Conservation (phyloP, 352 stramenopile genomes). For the Labyrinthula sp. region DNA sequence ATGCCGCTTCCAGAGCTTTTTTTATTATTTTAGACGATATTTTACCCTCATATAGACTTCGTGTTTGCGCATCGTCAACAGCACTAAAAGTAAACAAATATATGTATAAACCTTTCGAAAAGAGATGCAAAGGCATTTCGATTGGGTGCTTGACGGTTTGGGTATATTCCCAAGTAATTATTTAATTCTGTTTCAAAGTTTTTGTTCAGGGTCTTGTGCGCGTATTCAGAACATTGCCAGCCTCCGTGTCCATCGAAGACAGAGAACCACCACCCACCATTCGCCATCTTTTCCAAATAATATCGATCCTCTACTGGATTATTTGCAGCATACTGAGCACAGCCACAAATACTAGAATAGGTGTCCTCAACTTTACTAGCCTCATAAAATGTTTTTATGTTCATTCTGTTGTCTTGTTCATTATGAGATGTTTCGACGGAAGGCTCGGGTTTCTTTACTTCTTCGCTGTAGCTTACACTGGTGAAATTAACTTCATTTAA, state of each 20-base stretch:
- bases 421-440: too few relatives aligned
- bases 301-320: slow-evolving; percentile 56
- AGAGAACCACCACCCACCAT: slow-evolving; percentile 54
- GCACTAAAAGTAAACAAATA: too few relatives aligned
- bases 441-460: too few relatives aligned
- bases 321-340: slow-evolving; percentile 47
- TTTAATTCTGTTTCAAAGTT: slow-evolving; percentile 49
- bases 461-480: too few relatives aligned
- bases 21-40: slow-evolving; percentile 39
- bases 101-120: too few relatives aligned
- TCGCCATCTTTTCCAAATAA: slow-evolving; percentile 43
- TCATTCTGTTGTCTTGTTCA: too few relatives aligned
- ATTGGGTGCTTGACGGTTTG: too few relatives aligned
- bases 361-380: too few relatives aligned
- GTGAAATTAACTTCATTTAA: too few relatives aligned
- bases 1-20: slow-evolving; percentile 36
- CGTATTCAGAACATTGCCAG: slow-evolving; percentile 68
- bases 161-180: slow-evolving; percentile 51
- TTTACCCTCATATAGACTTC: slow-evolving; percentile 16
- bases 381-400: too few relatives aligned
- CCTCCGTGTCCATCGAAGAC: slow-evolving; percentile 70
- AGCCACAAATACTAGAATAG: too few relatives aligned
- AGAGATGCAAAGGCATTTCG: too few relatives aligned
- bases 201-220: slow-evolving; percentile 32
- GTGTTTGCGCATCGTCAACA: not conserved